These are phyloP conservation scores for Pleurotus tuoliensis DNA, from an alignment of 768 basidiomycete species.

Conservation along the genomic window DNA sequence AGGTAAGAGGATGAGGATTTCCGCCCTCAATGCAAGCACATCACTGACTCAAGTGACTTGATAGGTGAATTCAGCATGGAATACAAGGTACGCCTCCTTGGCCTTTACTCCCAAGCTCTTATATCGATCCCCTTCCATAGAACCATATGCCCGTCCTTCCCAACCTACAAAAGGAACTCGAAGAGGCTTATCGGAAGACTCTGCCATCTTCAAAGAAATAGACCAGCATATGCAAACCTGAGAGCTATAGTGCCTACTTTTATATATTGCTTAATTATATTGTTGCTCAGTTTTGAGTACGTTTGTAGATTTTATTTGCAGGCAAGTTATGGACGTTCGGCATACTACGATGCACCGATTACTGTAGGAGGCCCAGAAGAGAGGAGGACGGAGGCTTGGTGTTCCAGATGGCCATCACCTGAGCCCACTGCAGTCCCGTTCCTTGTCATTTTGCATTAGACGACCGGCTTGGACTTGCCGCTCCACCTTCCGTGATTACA, in stretches of 20 bases:
- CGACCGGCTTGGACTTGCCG: too few species aligned
- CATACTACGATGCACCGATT: too few species aligned
- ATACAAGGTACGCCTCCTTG: slow-evolving; percentile 54
- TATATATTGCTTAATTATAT: slow-evolving; percentile 5
- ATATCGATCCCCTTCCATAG: slow-evolving; percentile 27
- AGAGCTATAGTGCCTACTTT: slow-evolving; percentile 1
- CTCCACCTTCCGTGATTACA: too few species aligned
- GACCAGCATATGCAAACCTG: slow-evolving; percentile 12
- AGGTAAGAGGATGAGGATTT: slow-evolving; percentile 30
- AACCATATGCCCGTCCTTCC: slow-evolving; percentile 82
- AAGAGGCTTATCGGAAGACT: slow-evolving; percentile 82
- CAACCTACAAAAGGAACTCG: slow-evolving; percentile 83
- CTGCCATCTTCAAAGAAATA: slow-evolving; percentile 70
- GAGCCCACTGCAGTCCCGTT: too few species aligned
- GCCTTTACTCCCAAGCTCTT: not conserved
- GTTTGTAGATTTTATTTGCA: not conserved
- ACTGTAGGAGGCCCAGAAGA: too few species aligned
- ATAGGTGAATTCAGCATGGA: slow-evolving; percentile 76
- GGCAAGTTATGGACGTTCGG: too few species aligned
- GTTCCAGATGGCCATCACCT: too few species aligned
- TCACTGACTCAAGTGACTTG: not conserved
- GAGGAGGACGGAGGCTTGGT: too few species aligned
- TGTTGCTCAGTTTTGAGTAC: not conserved
- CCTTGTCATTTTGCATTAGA: too few species aligned
- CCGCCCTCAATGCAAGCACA: not conserved